Base-by-base conservation (phyloP, 306 rosid genomes). In the Malus asiatica region DNA sequence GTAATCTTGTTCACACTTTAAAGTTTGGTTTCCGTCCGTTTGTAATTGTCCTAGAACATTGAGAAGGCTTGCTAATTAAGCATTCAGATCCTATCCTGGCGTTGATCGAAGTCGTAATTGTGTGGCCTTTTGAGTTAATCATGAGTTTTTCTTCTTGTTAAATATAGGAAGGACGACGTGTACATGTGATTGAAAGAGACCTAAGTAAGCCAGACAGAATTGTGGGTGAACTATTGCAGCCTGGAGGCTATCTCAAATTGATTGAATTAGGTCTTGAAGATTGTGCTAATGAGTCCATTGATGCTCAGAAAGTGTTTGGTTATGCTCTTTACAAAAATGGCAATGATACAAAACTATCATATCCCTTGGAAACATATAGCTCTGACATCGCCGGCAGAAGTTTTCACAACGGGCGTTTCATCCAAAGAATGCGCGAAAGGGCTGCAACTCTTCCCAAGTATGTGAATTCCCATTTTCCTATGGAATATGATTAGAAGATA, bases 351-450 rank as follows among this genome's bases (percentile, higher is more conserved):
- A 89, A 76, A 68, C 84, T 88, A 45, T 57, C 93, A 71, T 93
- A 89, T 70, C 96, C 98, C 27, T 76, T 91, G 82, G 78, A 91
- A 64, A 82, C 84, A 0, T 86, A 79, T 68, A 62, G 30, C 53
- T 64, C 89, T 16, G 83, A 84, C 64, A 77, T 91, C 9, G 82
- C 92, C 11, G 98, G 96, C 1, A 84, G 93, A 86, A 86, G 92
- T 84, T 93, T 93, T 58, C 97, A 89, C 85, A 88, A 91, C 77
- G 98, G 98, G 4, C 96, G 93, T 69, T 93, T 93, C 83, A 83
- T 93, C 20, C 93, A 91, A 72, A 83, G 87, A 46, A 86, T 93
- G 92, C 71, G 97, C 18, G 85, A 88, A 46, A 93, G 83, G 77
- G 96, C 91, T 70, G 78, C 90, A 46, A 72, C 89, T 73, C 86